Evolutionary conservation across 352 stramenopile genomes (phyloP).

Genomic region (Phytophthora meadii): DNA sequence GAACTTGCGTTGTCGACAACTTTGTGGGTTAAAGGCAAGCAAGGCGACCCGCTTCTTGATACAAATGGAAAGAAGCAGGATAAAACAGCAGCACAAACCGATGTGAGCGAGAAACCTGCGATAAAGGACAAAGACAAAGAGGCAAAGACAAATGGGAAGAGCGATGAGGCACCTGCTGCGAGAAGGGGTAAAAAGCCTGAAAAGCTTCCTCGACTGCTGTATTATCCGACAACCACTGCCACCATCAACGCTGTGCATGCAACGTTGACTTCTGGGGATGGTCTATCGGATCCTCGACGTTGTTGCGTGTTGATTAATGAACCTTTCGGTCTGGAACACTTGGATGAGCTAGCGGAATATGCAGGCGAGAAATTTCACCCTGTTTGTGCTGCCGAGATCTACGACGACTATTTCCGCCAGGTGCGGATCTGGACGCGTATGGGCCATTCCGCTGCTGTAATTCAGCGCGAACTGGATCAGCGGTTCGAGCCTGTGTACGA

Average conservation of each 20-base stretch:
- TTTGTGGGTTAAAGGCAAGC: constrained; percentile 1
- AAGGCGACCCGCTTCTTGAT: not conserved
- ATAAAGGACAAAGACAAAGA: constrained; percentile 11
- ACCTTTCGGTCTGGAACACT: constrained; percentile 60
- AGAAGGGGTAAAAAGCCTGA: constrained; percentile 48
- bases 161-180: constrained; percentile 17
- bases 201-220: constrained; percentile 59
- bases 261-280: constrained; percentile 47
- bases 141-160: constrained; percentile 14
- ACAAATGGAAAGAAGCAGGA: not conserved
- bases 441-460: constrained; percentile 56
- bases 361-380: constrained; percentile 63
- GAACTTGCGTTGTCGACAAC: constrained; percentile 14
- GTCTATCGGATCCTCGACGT: constrained; percentile 48
- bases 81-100: constrained; percentile 1
- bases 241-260: constrained; percentile 75
- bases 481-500: constrained; percentile 55
- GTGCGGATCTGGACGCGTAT: constrained; percentile 77
- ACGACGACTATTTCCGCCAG: constrained; percentile 79
- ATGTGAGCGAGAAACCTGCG: constrained; percentile 6
- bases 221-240: constrained; percentile 65
- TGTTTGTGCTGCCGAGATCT: constrained; percentile 72
- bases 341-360: constrained; percentile 59
- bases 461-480: constrained; percentile 60
- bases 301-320: constrained; percentile 76